These are phyloP conservation scores for Dendrothele bispora DNA, from an alignment of 768 basidiomycete genomes.

Conservation along the genomic window DNA sequence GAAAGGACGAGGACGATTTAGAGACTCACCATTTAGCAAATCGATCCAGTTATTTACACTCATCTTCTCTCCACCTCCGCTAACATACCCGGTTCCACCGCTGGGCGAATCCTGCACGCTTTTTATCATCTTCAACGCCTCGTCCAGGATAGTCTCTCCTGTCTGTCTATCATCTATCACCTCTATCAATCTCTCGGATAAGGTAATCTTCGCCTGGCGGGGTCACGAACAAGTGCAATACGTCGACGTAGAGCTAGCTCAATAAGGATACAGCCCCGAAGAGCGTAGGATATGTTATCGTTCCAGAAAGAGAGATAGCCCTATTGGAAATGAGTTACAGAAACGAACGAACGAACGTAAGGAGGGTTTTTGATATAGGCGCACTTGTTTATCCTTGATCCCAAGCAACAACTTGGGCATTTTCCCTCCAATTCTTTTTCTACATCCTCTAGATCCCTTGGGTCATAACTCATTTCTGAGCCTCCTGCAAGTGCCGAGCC, in stretches of 20 bases:
- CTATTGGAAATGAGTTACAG: constrained; percentile 23
- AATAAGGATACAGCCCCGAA: constrained; percentile 94
- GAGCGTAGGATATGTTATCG: constrained; percentile 98
- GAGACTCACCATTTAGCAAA: constrained; percentile 79
- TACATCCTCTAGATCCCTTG: constrained; percentile 76
- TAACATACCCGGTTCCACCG: not conserved
- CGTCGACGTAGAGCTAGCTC: constrained; percentile 92
- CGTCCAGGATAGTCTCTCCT: constrained; percentile 95
- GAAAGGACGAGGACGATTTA: not conserved
- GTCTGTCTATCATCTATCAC: constrained; percentile 91
- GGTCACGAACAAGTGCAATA: constrained; percentile 88
- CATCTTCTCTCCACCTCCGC: constrained; percentile 43
- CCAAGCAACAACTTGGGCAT: constrained; percentile 85
- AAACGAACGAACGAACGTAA: too few relatives aligned
- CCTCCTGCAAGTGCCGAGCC: constrained; percentile 86
- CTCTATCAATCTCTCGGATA: constrained; percentile 84
- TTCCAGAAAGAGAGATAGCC: constrained; percentile 99
- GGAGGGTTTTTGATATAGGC: too few relatives aligned
- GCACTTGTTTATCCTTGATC: constrained; percentile 96
- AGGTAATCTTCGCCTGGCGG: constrained; percentile 68
- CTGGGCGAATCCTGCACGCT: constrained; percentile 46
- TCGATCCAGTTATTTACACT: constrained; percentile 93
- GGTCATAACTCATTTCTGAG: constrained; percentile 89
- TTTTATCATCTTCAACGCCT: constrained; percentile 95
- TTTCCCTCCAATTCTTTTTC: constrained; percentile 62